Conservation (phyloP, 768 basidiomycete genomes). For the Suillus alpinus region DNA sequence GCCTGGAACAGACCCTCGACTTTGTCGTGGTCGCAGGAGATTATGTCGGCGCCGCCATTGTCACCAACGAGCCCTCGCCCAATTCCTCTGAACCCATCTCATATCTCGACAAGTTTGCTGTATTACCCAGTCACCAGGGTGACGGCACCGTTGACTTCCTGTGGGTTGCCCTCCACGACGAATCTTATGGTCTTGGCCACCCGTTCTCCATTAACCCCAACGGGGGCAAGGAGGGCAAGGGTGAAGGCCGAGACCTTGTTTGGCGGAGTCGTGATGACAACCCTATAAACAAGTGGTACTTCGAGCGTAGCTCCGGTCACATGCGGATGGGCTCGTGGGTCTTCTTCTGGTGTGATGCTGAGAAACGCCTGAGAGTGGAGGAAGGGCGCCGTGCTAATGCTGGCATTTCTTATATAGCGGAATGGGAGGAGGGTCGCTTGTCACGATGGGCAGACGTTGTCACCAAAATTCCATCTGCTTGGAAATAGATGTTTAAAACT, state of each 20-base stretch:
- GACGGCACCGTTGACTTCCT: constrained; percentile 99
- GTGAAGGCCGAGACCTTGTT: constrained; percentile 90
- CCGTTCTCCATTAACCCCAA: constrained; percentile 94
- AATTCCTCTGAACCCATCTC: constrained; percentile 52
- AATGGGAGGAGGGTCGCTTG: constrained; percentile 74
- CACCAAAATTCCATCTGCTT: constrained; percentile 72
- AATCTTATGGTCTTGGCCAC: constrained; percentile 94
- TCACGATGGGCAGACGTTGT: constrained; percentile 66
- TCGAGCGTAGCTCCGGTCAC: constrained; percentile 92
- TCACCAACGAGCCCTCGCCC: constrained; percentile 63
- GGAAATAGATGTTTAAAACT: constrained; percentile 44
- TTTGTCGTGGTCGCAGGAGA: constrained; percentile 94
- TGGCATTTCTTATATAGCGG: constrained; percentile 69
- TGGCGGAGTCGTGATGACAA: constrained; percentile 94
- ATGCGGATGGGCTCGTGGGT: constrained; percentile 84
- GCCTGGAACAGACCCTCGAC: constrained; percentile 76
- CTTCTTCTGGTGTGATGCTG: constrained; percentile 98
- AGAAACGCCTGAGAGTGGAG: constrained; percentile 74
- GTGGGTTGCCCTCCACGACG: constrained; percentile 98
- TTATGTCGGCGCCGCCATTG: constrained; percentile 92
- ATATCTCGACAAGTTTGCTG: constrained; percentile 98
- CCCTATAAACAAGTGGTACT: constrained; percentile 99
- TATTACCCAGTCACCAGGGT: constrained; percentile 91
- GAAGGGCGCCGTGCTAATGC: constrained; percentile 61
- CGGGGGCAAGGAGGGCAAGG: constrained; percentile 85